Evolutionary conservation across 352 stramenopile genomes (phyloP).

Genomic region (Pythium graminicola): DNA sequence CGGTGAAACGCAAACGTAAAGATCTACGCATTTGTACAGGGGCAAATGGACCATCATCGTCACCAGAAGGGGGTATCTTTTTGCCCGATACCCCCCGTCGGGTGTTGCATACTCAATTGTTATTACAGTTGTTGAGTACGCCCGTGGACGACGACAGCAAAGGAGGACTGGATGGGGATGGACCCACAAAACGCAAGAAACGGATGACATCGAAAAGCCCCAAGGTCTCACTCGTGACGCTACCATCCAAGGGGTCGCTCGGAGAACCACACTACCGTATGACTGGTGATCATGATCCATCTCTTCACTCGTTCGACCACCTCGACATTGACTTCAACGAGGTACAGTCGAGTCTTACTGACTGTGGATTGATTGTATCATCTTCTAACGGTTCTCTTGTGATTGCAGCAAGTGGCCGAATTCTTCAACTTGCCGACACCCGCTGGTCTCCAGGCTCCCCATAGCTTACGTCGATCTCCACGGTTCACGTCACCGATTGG

Average conservation of each 20-base stretch:
- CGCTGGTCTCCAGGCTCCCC: conserved; percentile 46
- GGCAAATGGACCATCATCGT: background rate
- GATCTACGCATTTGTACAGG: conserved; percentile 75
- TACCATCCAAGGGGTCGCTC: conserved; percentile 24
- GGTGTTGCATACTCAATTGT: conserved; percentile 69
- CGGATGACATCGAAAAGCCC: conserved; percentile 27
- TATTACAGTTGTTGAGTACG: conserved; percentile 67
- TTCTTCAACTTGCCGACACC: conserved; percentile 76
- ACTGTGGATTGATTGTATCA: background rate
- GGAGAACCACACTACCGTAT: conserved; percentile 17
- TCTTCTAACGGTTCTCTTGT: background rate
- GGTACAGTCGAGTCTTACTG: background rate
- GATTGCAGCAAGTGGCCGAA: conserved; percentile 63
- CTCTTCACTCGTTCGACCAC: conserved; percentile 72
- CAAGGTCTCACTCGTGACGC: conserved; percentile 26
- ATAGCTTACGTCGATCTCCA: conserved; percentile 68
- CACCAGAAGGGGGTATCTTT: conserved; percentile 58
- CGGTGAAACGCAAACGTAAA: conserved; percentile 77
- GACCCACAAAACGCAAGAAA: conserved; percentile 53
- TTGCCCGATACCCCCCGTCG: conserved; percentile 67
- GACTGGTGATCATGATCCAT: background rate
- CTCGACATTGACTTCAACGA: conserved; percentile 84
- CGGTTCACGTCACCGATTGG: conserved; percentile 60
- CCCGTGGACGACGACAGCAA: conserved; percentile 32
- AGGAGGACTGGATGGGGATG: background rate